Base-by-base conservation (phyloP, 2,329 filamentous ascomycete species). In the Neonectria coccinea region DNA sequence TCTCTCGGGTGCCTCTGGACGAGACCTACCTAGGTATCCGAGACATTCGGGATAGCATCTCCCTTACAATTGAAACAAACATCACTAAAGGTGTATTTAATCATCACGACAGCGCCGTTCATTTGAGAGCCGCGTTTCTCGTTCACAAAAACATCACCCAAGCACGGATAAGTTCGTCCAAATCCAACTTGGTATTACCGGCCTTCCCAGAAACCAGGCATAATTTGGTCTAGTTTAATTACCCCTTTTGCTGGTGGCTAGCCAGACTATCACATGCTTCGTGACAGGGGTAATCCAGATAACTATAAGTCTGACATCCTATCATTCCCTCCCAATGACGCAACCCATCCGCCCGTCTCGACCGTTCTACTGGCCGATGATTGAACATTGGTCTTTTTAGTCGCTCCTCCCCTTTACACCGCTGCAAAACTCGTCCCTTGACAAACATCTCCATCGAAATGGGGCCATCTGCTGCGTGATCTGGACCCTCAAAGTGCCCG, bases 241-340 rank as follows among this genome's bases (percentile, higher is more conserved):
- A 36, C 60, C 61, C 61, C 61, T 64, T 61, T 61, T 57, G 22
- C 36, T 12, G 14, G 31, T 48, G 44, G 41, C 44, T 48, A 36
- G 31, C 36, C 29, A 29, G 29, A 20, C n/a, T 22, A 57, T 65
- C 62, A 65, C 62, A 65, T 65, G 62, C 58, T 64, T 64, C 36
- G 11, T 22, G 31, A 12, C 62, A 65, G 54, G 62, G 62, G 22
- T 50, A 54, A 5, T 33, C 25, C 42, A 57, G 9, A 39, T 33
- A 55, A 48, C 39, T 51, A n/a, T 18, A 42, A 42, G 39, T 8
- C 36, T 50, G 25, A 36, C 57, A 22, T 39, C 11, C 39, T 16
- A 25, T 39, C 25, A n/a, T 47, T 42, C 48, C 51, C 12, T 60
- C 50, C 47, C 54, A 62, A 73, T 73, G 71, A 73, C 71, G 71